Evolutionary conservation across 768 basidiomycete species (phyloP).

Genomic region (Tylopilus balloui): DNA sequence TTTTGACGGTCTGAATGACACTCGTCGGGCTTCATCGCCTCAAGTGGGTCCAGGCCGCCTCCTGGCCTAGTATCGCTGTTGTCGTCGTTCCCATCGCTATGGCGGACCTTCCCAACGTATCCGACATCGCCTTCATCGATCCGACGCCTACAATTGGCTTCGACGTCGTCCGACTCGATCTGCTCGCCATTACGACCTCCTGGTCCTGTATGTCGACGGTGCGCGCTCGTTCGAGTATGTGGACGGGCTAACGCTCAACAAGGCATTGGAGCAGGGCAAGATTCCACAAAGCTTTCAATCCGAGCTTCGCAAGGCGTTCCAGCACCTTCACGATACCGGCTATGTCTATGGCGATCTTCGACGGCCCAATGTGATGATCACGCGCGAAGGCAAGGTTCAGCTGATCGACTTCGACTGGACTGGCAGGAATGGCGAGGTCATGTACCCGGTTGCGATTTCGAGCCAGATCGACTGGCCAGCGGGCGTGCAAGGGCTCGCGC

Average conservation of each 20-base stretch:
- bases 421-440: neutral
- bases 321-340: slow-evolving; percentile 25
- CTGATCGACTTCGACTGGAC: slow-evolving; percentile 10
- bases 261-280: neutral
- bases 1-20: too few relatives aligned
- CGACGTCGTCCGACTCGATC: too few relatives aligned
- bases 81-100: too few relatives aligned
- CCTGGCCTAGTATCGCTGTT: too few relatives aligned
- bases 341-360: slow-evolving; percentile 39
- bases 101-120: too few relatives aligned
- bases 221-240: too few relatives aligned
- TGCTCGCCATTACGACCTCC: too few relatives aligned
- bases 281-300: slow-evolving; percentile 16
- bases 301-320: slow-evolving; percentile 20
- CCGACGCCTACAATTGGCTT: too few relatives aligned
- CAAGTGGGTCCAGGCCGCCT: too few relatives aligned
- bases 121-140: too few relatives aligned
- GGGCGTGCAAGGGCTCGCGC: neutral
- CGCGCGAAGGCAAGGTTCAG: neutral
- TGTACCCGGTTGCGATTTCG: neutral
- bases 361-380: slow-evolving; percentile 32
- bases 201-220: too few relatives aligned
- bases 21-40: too few relatives aligned
- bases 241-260: slow-evolving; percentile 7
- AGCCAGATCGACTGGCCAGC: neutral